These are phyloP conservation scores for Fusarium proliferatum DNA, from an alignment of 2,329 filamentous ascomycete species.

Conservation along the genomic window DNA sequence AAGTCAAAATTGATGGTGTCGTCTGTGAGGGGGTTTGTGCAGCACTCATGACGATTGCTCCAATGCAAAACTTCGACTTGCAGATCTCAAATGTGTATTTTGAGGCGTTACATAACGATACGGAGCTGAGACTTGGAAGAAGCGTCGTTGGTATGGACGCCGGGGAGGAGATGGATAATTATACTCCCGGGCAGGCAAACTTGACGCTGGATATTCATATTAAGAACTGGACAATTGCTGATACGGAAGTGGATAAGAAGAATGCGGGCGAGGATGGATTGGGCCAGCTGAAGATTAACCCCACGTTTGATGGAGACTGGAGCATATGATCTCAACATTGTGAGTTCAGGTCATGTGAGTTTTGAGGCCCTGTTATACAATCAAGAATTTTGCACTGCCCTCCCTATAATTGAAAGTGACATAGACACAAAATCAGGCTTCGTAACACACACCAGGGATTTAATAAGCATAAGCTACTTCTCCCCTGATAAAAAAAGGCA, in stretches of 20 bases:
- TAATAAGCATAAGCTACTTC: no score
- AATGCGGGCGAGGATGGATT: neutral
- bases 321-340: neutral
- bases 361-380: no score
- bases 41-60: neutral
- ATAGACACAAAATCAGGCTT: no score
- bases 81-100: neutral
- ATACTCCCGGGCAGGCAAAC: neutral
- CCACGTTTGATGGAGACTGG: neutral
- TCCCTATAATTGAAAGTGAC: no score
- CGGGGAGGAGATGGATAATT: neutral
- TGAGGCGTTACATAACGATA: neutral
- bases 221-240: neutral
- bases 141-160: neutral
- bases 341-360: no score
- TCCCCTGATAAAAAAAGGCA: no score
- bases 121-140: neutral
- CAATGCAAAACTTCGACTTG: neutral
- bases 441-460: no score
- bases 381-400: no score
- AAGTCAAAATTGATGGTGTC: neutral
- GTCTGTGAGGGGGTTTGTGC: neutral
- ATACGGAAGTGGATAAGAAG: neutral
- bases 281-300: neutral
- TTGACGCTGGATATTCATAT: neutral